These are phyloP conservation scores for Colletotrichum tabaci DNA, from an alignment of 2,329 filamentous ascomycete genomes.

Conservation along the genomic window DNA sequence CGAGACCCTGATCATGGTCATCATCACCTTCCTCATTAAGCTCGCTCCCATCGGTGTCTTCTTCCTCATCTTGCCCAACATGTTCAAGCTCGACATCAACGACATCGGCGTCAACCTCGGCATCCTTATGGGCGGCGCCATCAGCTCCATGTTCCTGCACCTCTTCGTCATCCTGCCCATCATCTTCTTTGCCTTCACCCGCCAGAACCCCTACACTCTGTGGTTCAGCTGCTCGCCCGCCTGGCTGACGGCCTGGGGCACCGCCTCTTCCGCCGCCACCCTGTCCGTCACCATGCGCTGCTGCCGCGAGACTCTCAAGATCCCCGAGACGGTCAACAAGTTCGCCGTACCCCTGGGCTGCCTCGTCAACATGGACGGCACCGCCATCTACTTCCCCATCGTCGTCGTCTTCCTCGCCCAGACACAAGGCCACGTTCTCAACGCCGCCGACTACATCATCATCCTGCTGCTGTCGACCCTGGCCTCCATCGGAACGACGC, in stretches of 20 bases:
- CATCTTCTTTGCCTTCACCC: conserved; percentile 57
- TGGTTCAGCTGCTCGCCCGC: conserved; percentile 65
- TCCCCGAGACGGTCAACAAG: conserved; percentile 61
- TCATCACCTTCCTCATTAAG: conserved; percentile 65
- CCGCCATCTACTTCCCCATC: conserved; percentile 69
- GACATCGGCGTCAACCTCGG: conserved; percentile 65
- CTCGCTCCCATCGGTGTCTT: conserved; percentile 67
- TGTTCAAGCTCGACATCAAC: conserved; percentile 63
- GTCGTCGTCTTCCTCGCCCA: conserved; percentile 67
- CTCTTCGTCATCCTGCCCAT: conserved; percentile 62
- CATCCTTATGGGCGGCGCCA: conserved; percentile 62
- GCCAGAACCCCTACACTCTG: conserved; percentile 62
- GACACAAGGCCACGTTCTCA: conserved; percentile 63
- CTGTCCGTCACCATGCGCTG: conserved; percentile 64
- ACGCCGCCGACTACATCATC: conserved; percentile 63
- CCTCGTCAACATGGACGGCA: conserved; percentile 68
- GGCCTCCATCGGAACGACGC: conserved; percentile 67
- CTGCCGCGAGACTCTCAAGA: conserved; percentile 52
- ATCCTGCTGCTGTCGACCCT: conserved; percentile 64
- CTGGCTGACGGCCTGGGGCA: conserved; percentile 70
- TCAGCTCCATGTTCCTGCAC: conserved; percentile 63
- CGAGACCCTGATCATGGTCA: conserved; percentile 61
- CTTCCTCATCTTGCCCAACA: conserved; percentile 67
- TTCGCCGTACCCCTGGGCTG: conserved; percentile 65
- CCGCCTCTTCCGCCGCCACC: conserved; percentile 67